Evolutionary conservation across 1,284 basidiomycete species (phyloP), one percentile per base, ranked within the genome.

Genomic region (Ganoderma boninense): DNA sequence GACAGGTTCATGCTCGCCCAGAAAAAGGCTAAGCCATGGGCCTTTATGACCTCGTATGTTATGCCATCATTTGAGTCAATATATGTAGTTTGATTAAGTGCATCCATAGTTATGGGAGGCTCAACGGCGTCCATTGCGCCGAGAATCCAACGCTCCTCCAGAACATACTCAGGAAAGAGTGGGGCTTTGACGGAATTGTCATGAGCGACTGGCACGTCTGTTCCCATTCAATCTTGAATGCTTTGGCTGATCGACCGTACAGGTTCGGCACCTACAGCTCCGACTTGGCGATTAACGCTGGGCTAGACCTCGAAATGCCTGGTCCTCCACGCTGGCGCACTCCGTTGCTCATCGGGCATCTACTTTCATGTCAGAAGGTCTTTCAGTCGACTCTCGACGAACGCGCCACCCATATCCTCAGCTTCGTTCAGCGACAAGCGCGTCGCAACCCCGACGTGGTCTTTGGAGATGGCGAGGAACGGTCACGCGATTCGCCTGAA

Each of bases 251-350:
- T 66, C 54, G 66, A 73, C 16, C 26, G 35, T 62, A 16, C 66
- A 89, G 89, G 89, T 87, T 84, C 76, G 90, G 91, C 10, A 89
- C 88, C 0, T 92, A 92, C 79, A 86, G 87, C 64, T 84, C 87
- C 49, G 88, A 88, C 73, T 79, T 83, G 52, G 81, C 87, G 1
- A 83, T 92, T 75, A 91, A 92, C 73, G 91, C 91, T 4, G 89
- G 90, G 0, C 79, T 92, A 14, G 90, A 92, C 76, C 85, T 92
- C 29, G 90, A 93, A 79, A 92, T 92, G 90, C 90, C 90, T 4
- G 90, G 90, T 4, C 87, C 87, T 8, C 85, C 89, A 26, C 86
- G 88, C 54, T 92, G 90, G 91, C 85, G 92, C 66, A 89, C 86
- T 0, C 79, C 82, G 4, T 71, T 84, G 8, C 85, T 92, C 62